A percentile compares a stretch with the other conserved stretches of the same genome.
These are phyloP conservation scores for Tardiomyces blankii DNA, from an alignment of 1,139 yeast species.

Conservation along the genomic window DNA sequence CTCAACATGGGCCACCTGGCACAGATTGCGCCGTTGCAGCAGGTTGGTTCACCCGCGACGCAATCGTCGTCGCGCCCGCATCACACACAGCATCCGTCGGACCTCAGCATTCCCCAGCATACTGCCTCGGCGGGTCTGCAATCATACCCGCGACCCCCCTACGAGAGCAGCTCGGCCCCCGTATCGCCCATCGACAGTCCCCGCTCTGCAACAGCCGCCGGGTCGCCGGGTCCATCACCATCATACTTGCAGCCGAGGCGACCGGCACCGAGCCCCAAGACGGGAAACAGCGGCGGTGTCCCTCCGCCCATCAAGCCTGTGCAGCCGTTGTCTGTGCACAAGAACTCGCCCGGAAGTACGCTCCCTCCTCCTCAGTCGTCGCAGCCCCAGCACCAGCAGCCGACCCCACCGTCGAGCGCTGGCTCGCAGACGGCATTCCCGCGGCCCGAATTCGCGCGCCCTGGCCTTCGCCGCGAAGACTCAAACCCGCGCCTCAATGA, in stretches of 20 bases:
- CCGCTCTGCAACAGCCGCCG: too few relatives aligned
- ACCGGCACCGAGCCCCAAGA: not conserved
- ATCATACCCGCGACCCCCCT: conserved; percentile 19
- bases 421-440: not conserved
- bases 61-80: conserved; percentile 3
- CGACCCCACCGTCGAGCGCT: not conserved
- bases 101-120: not conserved
- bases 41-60: conserved; percentile 12
- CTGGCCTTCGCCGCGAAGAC: not conserved
- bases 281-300: conserved; percentile 1
- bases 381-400: not conserved
- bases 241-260: conserved; percentile 2
- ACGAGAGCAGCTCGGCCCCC: conserved; percentile 9
- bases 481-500: not conserved
- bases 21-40: conserved; percentile 20
- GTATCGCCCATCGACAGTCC: conserved; percentile 1
- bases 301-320: conserved; percentile 4
- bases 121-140: not conserved
- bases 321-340: conserved; percentile 6
- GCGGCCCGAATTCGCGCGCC: not conserved
- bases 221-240: not conserved
- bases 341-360: not conserved
- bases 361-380: not conserved
- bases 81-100: not conserved
- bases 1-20: conserved; percentile 17